Base-by-base conservation (phyloP, 2,329 filamentous ascomycete species). In the Fusarium sp. region DNA sequence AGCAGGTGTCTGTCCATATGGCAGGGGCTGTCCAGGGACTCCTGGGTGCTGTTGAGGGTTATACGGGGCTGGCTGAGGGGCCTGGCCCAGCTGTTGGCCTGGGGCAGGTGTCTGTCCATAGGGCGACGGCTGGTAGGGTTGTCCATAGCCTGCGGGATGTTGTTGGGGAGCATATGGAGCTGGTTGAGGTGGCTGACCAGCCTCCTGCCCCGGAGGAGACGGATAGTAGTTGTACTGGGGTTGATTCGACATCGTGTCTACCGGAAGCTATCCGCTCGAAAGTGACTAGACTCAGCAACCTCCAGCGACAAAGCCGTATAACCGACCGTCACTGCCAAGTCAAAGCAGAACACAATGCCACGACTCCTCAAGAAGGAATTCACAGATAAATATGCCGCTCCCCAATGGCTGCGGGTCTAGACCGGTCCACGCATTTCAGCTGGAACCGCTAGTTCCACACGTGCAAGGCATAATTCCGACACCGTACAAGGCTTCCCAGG, bases 381-480 rank as follows among this genome's bases (percentile, higher is more conserved):
- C 9, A 27, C n/a, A 4, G 11, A 27, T 68, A 68, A 71, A 29
- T 74, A 65, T 62, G 18, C 35, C 50, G 64, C 29, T 13, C 29
- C 14, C n/a, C 3, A 20, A 40, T 25, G 20, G 25, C 29, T 9
- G 35, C 54, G 40, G 27, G 71, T 74, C 71, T 71, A 33, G 71
- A 74, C 68, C 71, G 71, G 64, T 72, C 71, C 56, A 65, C 52
- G 57, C 71, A 74, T 74, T 57, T 71, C 71, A 74, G 71, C 71
- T 74, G 57, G 68, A 69, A 54, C 47, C 42, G 29, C 61, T 74
- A 74, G 71, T 69, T 38, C 61, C 67, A 70, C 47, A 56, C 68
- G 42, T n/a, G 63, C 57, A n/a, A 74, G 71, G 68, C 71, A 65
- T 72, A 71, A 42, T 40, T 11, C 61, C 33, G 22, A 61, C 7